Evolutionary conservation across 2,329 filamentous ascomycete genomes (phyloP), one percentile per base, ranked within the genome.

Genomic region (Byssothecium circinans): DNA sequence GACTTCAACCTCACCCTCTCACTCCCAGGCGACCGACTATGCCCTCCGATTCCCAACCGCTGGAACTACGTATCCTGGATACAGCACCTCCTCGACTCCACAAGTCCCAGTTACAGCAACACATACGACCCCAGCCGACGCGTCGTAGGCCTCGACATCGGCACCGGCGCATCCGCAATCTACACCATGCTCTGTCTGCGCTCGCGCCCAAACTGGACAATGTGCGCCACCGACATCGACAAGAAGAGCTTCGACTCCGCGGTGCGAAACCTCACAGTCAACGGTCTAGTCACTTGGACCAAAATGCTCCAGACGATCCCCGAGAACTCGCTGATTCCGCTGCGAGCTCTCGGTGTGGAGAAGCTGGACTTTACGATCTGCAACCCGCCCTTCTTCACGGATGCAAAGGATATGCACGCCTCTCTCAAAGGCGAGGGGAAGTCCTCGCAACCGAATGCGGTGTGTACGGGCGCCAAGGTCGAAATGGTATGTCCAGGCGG

Each of bases 311-410:
- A 78, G 33, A 84, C 83, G 1, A 68, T 74, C 0, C 57, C 74
- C 0, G 64, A 73, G 0, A 81, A 80, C 29, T 59, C 74, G 0
- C 73, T 96, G 1, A 78, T 97, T 5, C 85, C 87, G 0, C 64
- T 90, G 0, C 75, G 83, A 32, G 76, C 77, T 0, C 63, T 85
- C 1, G 70, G 68, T 18, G 65, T 81, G n/a, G 52, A 62, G 8
- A 78, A 75, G 2, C 76, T 95, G 35, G 86, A 92, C 65, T 96
- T 97, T 67, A 84, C 83, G 49, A 95, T 97, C 84, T 92, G 87
- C 54, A 99, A 99, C 58, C 94, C 94, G 0, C 94, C 94, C 0
- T 99, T 99, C 73, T 97, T 96, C 74, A 71, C 78, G n/a, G 91
- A 88, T 0, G 74, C 80, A 2, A 71, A 78, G 4, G 90, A 95